A percentile compares a stretch with the other conserved stretches of the same genome.
Evolutionary conservation across 2,329 filamentous ascomycete species (phyloP).

Genomic region (Penicillium sp.): DNA sequence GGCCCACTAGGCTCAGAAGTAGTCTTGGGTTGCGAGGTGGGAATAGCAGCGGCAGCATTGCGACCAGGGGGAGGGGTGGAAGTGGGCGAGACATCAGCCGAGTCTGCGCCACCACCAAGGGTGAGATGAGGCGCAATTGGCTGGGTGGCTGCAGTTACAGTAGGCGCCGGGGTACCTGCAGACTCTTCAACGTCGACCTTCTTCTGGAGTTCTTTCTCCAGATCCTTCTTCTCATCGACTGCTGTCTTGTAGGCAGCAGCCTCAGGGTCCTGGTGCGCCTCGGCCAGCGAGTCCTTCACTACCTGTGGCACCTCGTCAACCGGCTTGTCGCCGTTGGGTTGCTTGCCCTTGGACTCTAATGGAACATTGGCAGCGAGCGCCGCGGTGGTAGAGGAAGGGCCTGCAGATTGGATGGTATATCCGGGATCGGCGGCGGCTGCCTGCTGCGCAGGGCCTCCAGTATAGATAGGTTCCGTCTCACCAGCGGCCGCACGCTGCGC

Average conservation of each 20-base stretch:
- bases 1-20: constrained; percentile 10
- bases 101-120: constrained; percentile 19
- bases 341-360: constrained; percentile 38
- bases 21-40: constrained; percentile 11
- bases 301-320: constrained; percentile 43
- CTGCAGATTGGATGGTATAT: constrained; percentile 54
- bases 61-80: constrained; percentile 26
- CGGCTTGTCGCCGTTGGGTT: constrained; percentile 20
- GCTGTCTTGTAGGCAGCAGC: constrained; percentile 68
- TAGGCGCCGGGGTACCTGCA: constrained; percentile 43
- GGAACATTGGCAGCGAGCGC: constrained; percentile 48
- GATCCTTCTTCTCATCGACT: constrained; percentile 71
- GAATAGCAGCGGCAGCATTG: constrained; percentile 12
- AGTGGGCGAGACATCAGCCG: constrained; percentile 28
- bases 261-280: constrained; percentile 65
- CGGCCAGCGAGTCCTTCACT: constrained; percentile 47
- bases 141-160: constrained; percentile 40
- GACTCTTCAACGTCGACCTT: constrained; percentile 39
- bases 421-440: constrained; percentile 50
- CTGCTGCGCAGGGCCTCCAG: constrained; percentile 23
- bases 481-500: constrained; percentile 31
- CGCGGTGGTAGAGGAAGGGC: constrained; percentile 49
- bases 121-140: constrained; percentile 39
- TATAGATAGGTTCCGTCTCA: constrained; percentile 6
- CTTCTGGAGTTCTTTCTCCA: constrained; percentile 73